Evolutionary conservation across 1,284 basidiomycete genomes (phyloP), one percentile per base, ranked within the genome.

Genomic region (Microbotryum saponariae): DNA sequence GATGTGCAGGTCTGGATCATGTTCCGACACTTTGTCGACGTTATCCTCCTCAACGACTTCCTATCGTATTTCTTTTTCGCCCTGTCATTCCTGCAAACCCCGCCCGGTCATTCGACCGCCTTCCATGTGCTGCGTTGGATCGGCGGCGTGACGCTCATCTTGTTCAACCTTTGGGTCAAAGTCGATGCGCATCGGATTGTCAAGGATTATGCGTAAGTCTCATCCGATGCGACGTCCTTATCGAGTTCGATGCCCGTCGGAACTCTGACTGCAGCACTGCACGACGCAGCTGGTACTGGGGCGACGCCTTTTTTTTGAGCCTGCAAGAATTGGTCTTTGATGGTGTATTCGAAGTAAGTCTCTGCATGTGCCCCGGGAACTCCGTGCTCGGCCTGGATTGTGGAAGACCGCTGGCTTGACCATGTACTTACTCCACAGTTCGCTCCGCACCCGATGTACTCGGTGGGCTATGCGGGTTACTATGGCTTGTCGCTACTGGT

Each of bases 161-260:
- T 82, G 47, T 97, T 98, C 81, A 98, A 98, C 75, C 81, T 97
- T 45, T 98, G 94, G 92, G 93, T 98, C 70, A 98, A 98, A 77
- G 68, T 68, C 16, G 94, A 98, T 73, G 94, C 94, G 0, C 94
- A 98, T 75, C 82, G 91, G 54, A 91, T 98, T 56, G 92, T 98
- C 65, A 97, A 96, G 66, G 81, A 82, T 70, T 81, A 80, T 59
- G 81, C 81, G n/a, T 82, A 74, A 74, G 58, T 61, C 3, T 9
- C 18, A 8, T 27, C 45, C 47, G 14, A 42, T 42, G 37, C 37
- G 37, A 42, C 37, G 18, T 44, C 20, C 21, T 6, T 53, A 44
- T 47, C 42, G 5, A 27, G 23, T 18, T 42, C 33, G 31, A 45
- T 31, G 37, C 6, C 14, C 47, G 29, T 29, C 10, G 31, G 23